Evolutionary conservation across 768 basidiomycete species (phyloP).

Genomic region (Tulasnella calospora): DNA sequence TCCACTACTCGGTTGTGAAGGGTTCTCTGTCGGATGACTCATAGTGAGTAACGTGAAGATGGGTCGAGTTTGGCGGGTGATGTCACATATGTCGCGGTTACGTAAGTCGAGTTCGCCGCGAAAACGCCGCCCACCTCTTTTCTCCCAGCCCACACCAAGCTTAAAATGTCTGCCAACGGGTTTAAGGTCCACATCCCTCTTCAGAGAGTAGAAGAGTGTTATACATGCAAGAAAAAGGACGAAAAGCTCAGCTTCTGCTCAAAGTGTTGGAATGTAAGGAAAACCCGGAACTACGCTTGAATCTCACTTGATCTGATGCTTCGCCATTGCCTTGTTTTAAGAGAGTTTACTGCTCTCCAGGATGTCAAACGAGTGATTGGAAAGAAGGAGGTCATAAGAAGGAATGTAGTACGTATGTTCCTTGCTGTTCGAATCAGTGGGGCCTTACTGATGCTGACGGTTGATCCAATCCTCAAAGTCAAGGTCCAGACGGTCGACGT

Average conservation of each 20-base stretch:
- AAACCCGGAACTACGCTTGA: neutral
- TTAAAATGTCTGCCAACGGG: neutral
- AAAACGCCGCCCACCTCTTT: neutral
- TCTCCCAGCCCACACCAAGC: neutral
- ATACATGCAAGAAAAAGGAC: neutral
- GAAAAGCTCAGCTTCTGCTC: neutral
- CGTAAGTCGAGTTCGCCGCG: neutral
- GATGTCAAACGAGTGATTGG: constrained; percentile 22
- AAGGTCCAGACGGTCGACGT: neutral
- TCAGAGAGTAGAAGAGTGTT: neutral
- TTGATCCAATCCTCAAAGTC: neutral
- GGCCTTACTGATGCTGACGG: neutral
- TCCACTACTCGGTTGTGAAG: too few relatives aligned
- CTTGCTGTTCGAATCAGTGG: neutral
- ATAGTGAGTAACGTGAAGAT: too few relatives aligned
- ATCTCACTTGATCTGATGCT: neutral
- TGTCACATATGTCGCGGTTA: neutral
- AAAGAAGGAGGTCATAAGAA: constrained; percentile 19
- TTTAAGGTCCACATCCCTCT: neutral
- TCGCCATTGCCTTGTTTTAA: neutral
- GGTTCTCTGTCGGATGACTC: too few relatives aligned
- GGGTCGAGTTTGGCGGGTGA: too few relatives aligned
- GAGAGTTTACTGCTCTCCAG: constrained; percentile 19
- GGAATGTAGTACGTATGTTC: neutral
- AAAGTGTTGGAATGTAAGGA: neutral